A percentile compares a stretch with the other conserved stretches of the same genome.
phyloP scores from a whole-genome alignment of 306 rosid genomes.

The Herpetospermum pedunculosum region DNA sequence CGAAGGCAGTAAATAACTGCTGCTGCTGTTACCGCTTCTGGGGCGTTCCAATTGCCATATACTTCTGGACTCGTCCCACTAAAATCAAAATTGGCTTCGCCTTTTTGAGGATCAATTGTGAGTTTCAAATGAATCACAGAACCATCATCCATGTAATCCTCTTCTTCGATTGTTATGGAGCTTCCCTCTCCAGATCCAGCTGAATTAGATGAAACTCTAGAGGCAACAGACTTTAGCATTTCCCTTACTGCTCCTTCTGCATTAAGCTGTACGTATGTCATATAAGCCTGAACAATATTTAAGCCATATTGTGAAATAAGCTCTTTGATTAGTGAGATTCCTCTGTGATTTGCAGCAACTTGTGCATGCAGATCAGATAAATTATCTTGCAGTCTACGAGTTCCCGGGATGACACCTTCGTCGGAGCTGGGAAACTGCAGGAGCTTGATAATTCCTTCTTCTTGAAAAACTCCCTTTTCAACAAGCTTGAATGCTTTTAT shows the following conservation, averaged over 20 bases:
- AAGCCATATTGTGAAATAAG: conserved; percentile 81
- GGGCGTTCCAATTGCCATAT: conserved; percentile 94
- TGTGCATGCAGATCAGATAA: conserved; percentile 87
- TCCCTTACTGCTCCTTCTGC: conserved; percentile 93
- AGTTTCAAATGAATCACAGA: conserved; percentile 79
- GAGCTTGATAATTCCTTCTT: conserved; percentile 61
- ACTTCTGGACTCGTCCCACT: conserved; percentile 74
- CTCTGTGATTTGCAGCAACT: conserved; percentile 92
- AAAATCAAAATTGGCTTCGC: conserved; percentile 80
- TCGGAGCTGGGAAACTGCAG: conserved; percentile 50
- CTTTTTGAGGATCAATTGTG: conserved; percentile 59
- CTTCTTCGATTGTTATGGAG: conserved; percentile 51
- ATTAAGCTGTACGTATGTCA: conserved; percentile 78
- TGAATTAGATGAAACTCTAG: conserved; percentile 39
- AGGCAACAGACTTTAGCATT: conserved; percentile 71
- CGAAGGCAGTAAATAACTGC: conserved; percentile 90
- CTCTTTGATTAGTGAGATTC: conserved; percentile 65
- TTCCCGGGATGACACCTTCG: conserved; percentile 50
- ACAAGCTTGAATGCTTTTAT: conserved; percentile 89
- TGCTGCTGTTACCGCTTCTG: conserved; percentile 90
- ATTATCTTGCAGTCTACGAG: conserved; percentile 83
- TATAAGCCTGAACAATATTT: conserved; percentile 81
- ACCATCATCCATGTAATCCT: conserved; percentile 98
- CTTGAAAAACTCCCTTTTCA: conserved; percentile 69
- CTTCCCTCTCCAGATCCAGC: conserved; percentile 13